Evolutionary conservation across 148 eudicot species (phyloP).

Genomic region (Rhododendron griersonianum): DNA sequence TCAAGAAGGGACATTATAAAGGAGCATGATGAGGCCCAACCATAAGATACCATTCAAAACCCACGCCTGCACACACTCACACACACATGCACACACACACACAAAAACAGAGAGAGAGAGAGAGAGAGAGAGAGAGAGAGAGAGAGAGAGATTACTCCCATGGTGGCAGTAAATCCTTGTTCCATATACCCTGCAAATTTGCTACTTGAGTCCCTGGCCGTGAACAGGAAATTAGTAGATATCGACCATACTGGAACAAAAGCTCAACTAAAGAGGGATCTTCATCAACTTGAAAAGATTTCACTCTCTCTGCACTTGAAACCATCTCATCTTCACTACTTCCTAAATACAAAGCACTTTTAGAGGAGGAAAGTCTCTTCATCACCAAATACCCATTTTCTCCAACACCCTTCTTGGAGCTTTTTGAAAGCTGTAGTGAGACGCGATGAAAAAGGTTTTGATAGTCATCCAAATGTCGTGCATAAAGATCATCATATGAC

Average conservation of each 20-base stretch:
- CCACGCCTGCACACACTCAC: not conserved
- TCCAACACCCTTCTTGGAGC: slow-evolving; percentile 14
- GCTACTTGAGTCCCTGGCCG: slow-evolving; percentile 77
- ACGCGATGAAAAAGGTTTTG: slow-evolving; percentile 74
- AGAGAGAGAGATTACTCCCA: slow-evolving; percentile 41
- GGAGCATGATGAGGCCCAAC: not conserved
- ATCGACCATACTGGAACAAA: slow-evolving; percentile 80
- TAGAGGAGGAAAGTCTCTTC: not conserved
- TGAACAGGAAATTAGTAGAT: slow-evolving; percentile 71
- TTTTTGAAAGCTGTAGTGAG: slow-evolving; percentile 62
- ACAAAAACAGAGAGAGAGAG: not conserved
- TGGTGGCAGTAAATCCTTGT: slow-evolving; percentile 53
- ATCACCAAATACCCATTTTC: not conserved
- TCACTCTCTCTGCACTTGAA: slow-evolving; percentile 62
- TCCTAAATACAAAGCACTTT: not conserved
- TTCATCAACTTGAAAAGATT: slow-evolving; percentile 62
- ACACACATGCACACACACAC: not conserved
- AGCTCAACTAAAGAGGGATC: slow-evolving; percentile 83
- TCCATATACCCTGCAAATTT: slow-evolving; percentile 90
- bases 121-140: slow-evolving; percentile 3
- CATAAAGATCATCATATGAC: slow-evolving; percentile 52
- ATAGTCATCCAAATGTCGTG: slow-evolving; percentile 74
- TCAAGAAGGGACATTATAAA: not conserved
- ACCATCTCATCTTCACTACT: slow-evolving; percentile 11
- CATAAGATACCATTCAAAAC: not conserved